Percentiles rank a stretch among this genome's conserved stretches.
phyloP scores from a whole-genome alignment of 2,329 filamentous ascomycete species.

The Pyricularia sp. region DNA sequence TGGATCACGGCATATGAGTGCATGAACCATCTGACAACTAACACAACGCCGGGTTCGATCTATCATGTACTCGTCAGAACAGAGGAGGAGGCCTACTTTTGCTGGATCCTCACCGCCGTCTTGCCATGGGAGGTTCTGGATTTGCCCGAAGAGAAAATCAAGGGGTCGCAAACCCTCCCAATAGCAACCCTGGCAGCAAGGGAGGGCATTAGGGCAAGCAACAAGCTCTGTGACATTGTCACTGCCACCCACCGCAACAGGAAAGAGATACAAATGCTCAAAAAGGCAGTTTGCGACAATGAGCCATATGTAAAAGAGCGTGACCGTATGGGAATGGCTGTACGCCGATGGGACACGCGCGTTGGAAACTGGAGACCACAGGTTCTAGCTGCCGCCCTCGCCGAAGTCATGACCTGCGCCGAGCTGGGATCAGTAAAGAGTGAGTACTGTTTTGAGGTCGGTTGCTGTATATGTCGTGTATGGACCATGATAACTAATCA shows the following conservation, averaged over 20 bases:
- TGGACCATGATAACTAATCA: not conserved
- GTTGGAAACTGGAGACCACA: constrained; percentile 61
- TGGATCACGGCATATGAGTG: constrained; percentile 59
- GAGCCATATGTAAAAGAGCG: constrained; percentile 38
- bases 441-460: constrained; percentile 4
- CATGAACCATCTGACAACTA: constrained; percentile 40
- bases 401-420: constrained; percentile 44
- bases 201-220: constrained; percentile 72
- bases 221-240: constrained; percentile 63
- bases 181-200: constrained; percentile 55
- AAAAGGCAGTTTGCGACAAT: constrained; percentile 37
- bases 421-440: constrained; percentile 6
- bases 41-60: constrained; percentile 35
- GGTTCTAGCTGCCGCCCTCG: constrained; percentile 56
- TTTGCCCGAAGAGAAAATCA: constrained; percentile 17
- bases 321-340: constrained; percentile 63
- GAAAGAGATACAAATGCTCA: constrained; percentile 21
- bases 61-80: constrained; percentile 49
- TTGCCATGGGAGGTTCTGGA: constrained; percentile 57
- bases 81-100: constrained; percentile 56
- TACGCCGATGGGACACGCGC: constrained; percentile 59
- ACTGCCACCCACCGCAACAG: constrained; percentile 13
- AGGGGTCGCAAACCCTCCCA: constrained; percentile 43
- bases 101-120: constrained; percentile 69
- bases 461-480: no score